Evolutionary conservation across 129 eudicot genomes (phyloP).

Genomic region (Tagetes patula): DNA sequence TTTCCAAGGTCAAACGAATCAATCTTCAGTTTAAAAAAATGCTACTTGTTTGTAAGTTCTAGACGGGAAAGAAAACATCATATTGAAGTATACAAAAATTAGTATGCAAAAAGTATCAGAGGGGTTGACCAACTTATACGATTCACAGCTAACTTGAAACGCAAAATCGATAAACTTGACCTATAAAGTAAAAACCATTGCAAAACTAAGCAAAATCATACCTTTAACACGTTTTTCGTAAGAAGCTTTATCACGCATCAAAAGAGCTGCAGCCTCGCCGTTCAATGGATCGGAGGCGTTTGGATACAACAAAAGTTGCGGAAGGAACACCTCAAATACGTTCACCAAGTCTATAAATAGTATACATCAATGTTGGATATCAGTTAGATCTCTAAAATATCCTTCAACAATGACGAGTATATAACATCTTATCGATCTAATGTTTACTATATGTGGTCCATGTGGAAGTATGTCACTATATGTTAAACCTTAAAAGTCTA

Average conservation of each 20-base stretch:
- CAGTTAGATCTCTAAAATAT: constrained; percentile 12
- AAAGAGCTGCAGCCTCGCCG: constrained; percentile 81
- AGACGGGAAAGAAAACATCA: background rate
- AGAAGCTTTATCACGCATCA: constrained; percentile 78
- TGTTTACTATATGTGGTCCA: background rate
- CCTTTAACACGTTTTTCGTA: constrained; percentile 89
- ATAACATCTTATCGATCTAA: background rate
- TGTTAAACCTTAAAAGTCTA: background rate
- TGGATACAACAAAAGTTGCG: constrained; percentile 86
- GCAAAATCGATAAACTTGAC: constrained; percentile 5
- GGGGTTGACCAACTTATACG: background rate
- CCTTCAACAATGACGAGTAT: constrained; percentile 11
- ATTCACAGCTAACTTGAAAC: constrained; percentile 2
- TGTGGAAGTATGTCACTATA: background rate
- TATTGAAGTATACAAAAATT: background rate
- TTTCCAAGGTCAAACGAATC: background rate
- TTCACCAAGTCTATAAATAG: constrained; percentile 65
- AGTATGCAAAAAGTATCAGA: background rate
- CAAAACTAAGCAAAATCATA: constrained; percentile 21
- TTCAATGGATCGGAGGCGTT: constrained; percentile 90
- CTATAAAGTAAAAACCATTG: background rate
- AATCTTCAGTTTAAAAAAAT: background rate
- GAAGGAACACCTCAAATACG: constrained; percentile 90
- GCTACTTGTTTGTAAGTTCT: background rate
- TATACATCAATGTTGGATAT: constrained; percentile 4